Conservation (phyloP, 2,329 filamentous ascomycete species). For the Fusarium guadeloupense region DNA sequence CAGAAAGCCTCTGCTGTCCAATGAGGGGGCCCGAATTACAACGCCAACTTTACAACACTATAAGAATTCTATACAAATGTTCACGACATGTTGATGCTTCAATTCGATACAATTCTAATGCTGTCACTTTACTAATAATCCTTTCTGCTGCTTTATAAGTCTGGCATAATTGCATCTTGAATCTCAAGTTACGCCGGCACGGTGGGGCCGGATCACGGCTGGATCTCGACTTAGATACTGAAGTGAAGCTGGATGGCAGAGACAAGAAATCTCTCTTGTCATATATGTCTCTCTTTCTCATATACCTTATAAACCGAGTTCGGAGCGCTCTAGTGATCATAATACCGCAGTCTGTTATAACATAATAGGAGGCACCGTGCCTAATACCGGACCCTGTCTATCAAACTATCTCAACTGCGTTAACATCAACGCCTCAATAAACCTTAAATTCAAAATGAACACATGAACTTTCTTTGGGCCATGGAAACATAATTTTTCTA, state of each 20-base stretch:
- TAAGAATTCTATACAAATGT: background rate
- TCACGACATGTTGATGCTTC: background rate
- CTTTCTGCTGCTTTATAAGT: background rate
- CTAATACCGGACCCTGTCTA: no score
- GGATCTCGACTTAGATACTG: constrained; percentile 6
- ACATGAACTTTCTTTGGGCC: no score
- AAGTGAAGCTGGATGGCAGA: background rate
- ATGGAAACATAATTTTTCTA: no score
- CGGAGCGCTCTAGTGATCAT: no score
- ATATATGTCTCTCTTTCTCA: no score
- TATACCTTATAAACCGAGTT: no score
- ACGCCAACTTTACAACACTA: constrained; percentile 19
- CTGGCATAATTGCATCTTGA: constrained; percentile 1
- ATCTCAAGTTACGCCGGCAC: constrained; percentile 5
- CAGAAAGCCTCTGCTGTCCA: constrained; percentile 31
- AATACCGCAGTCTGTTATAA: no score
- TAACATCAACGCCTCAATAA: no score
- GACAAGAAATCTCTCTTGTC: background rate
- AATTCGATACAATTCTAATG: background rate
- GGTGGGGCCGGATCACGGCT: constrained; percentile 27
- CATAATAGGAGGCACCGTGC: no score
- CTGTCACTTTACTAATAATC: rapidly evolving
- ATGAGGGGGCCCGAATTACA: constrained; percentile 41
- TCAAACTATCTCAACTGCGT: no score
- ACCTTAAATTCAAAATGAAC: no score